Evolutionary conservation across 1,284 basidiomycete genomes (phyloP).

Genomic region (Marasmius oreades): DNA sequence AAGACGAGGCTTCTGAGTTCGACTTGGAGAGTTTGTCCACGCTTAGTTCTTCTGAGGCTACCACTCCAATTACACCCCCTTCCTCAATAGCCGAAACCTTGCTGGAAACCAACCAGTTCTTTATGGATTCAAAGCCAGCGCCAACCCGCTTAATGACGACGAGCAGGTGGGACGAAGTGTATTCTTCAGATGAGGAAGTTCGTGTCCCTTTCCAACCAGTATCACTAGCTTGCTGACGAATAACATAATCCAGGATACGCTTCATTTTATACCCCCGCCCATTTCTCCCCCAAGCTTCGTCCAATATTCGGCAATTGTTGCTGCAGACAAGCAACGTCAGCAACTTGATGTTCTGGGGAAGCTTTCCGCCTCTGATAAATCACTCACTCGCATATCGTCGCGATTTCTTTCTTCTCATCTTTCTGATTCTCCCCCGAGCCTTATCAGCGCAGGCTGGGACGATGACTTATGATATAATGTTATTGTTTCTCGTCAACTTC

Average conservation of each 20-base stretch:
- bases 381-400: conserved; percentile 34
- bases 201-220: conserved; percentile 18
- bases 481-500: conserved; percentile 6
- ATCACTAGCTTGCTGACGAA: conserved; percentile 19
- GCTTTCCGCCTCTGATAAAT: conserved; percentile 21
- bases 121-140: background rate
- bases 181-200: conserved; percentile 25
- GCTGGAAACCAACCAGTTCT: conserved; percentile 6
- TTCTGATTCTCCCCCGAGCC: conserved; percentile 38
- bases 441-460: conserved; percentile 60
- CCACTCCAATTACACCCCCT: conserved; percentile 9
- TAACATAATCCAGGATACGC: conserved; percentile 22
- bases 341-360: conserved; percentile 5
- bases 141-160: background rate
- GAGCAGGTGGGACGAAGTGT: conserved; percentile 8
- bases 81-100: background rate
- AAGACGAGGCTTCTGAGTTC: conserved; percentile 19
- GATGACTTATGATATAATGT: conserved; percentile 12
- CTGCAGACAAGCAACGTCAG: background rate
- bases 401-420: conserved; percentile 36
- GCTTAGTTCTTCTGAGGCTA: conserved; percentile 5
- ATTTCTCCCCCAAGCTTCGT: background rate
- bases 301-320: background rate
- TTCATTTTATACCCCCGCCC: conserved; percentile 26
- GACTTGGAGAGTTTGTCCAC: conserved; percentile 20